Conservation (phyloP, 176 grass and related monocot genomes). For the Ensete ventricosum region DNA sequence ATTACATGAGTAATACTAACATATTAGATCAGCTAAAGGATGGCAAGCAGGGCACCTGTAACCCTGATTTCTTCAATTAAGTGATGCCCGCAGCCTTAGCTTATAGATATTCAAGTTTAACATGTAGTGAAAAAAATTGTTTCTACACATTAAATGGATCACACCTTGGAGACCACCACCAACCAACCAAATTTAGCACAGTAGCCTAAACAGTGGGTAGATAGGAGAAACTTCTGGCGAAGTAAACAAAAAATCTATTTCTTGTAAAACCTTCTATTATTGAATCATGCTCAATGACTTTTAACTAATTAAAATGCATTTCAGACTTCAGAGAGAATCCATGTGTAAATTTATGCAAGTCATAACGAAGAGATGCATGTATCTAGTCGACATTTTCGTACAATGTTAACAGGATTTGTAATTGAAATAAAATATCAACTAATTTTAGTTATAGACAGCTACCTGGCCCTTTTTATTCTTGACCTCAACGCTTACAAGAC, state of each 20-base stretch:
- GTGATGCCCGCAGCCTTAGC: neutral
- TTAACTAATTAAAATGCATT: neutral
- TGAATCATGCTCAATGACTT: neutral
- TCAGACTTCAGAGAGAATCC: neutral
- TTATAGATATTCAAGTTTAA: neutral
- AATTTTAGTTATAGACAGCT: constrained; percentile 3
- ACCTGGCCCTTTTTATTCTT: constrained; percentile 98
- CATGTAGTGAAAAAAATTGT: neutral
- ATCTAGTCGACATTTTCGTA: neutral
- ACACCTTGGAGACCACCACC: neutral
- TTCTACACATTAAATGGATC: neutral
- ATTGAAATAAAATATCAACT: constrained; percentile 17
- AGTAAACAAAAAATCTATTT: neutral
- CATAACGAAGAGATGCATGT: neutral
- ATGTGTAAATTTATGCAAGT: neutral
- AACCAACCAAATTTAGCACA: neutral
- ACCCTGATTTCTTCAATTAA: neutral
- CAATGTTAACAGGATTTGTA: neutral
- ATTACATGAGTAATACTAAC: too few species aligned
- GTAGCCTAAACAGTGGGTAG: neutral
- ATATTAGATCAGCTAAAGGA: too few species aligned
- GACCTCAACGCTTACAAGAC: constrained; percentile 83
- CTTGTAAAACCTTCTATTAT: neutral
- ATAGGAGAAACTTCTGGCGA: neutral
- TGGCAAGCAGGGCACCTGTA: too few species aligned